Conservation (phyloP, 768 basidiomycete species). For the Macrolepiota albuminosa region DNA sequence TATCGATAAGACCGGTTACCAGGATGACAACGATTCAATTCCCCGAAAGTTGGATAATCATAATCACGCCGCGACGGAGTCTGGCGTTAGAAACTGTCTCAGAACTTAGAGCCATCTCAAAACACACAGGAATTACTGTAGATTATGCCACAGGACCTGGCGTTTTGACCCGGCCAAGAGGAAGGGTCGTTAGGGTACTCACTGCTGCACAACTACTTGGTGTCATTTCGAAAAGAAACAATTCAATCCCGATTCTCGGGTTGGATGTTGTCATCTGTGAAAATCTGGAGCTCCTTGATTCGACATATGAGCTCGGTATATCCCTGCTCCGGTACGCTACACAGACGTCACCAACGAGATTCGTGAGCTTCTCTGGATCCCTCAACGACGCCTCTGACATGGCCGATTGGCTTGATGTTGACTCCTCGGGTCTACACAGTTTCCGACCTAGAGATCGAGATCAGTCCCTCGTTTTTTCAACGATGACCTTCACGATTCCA, state of each 20-base stretch:
- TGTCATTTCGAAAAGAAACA: constrained; percentile 30
- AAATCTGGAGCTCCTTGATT: constrained; percentile 78
- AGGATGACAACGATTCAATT: constrained; percentile 54
- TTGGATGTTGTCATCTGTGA: constrained; percentile 77
- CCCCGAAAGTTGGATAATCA: constrained; percentile 49
- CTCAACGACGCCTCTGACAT: constrained; percentile 78
- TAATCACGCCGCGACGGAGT: constrained; percentile 58
- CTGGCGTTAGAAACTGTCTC: constrained; percentile 51
- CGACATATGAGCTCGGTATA: constrained; percentile 78
- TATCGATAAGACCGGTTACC: constrained; percentile 1
- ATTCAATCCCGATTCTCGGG: constrained; percentile 25
- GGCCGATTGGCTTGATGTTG: constrained; percentile 79
- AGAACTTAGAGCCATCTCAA: constrained; percentile 41
- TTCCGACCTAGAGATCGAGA: constrained; percentile 85
- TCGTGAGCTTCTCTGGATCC: constrained; percentile 73
- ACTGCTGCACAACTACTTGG: constrained; percentile 50
- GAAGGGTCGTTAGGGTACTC: constrained; percentile 49
- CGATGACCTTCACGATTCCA: constrained; percentile 79
- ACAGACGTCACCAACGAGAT: constrained; percentile 58
- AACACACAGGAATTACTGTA: constrained; percentile 33
- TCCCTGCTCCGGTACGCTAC: constrained; percentile 65
- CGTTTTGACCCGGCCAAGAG: constrained; percentile 30
- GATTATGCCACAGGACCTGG: constrained; percentile 29
- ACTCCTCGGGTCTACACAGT: constrained; percentile 56
- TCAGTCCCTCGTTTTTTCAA: constrained; percentile 62